Base-by-base conservation (phyloP, 78 protist genomes). In the Creolimax fragrantissima region DNA sequence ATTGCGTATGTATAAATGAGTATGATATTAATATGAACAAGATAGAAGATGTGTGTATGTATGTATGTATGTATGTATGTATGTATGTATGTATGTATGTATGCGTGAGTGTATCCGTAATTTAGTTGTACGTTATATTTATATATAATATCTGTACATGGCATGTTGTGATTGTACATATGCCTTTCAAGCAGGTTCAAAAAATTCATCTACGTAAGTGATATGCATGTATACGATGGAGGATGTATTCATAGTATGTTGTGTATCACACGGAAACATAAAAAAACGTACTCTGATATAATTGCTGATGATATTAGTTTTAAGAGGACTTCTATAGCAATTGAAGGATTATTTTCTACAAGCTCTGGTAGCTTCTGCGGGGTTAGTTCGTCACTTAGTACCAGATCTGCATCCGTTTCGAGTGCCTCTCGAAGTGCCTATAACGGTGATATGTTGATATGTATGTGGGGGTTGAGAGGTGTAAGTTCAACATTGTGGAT, bases 251-350 rank as follows among this genome's bases (percentile, higher is more conserved):
- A n/a, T n/a, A n/a, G n/a, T n/a, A n/a, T n/a, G n/a, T n/a, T n/a
- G n/a, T n/a, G n/a, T n/a, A n/a, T n/a, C n/a, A n/a, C n/a, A n/a
- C n/a, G n/a, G n/a, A n/a, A n/a, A n/a, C n/a, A n/a, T n/a, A n/a
- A n/a, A n/a, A n/a, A 84, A 3, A 89, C 74, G 41, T 39, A 92
- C 47, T 93, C 95, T 32, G 95, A 92, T 47, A 96, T 93, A 24
- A 94, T 94, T 0, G 94, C 42, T 11, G 95, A 74, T 36, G 89
- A 43, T 90, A 94, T 95, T 4, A 97, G 92, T 58, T 93, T 93
- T 7, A 97, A 93, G 7, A 97, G 90, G 36, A 95, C 94, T 41
- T 96, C 98, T 43, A 95, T 92, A 35, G 99, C 98, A 6, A 97
- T 92, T 4, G 66, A n/a, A 2, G 97, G 95, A 86, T 96, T 97